phyloP scores from a whole-genome alignment of 108 stramenopile genomes.

The Epithemia pelagica region DNA sequence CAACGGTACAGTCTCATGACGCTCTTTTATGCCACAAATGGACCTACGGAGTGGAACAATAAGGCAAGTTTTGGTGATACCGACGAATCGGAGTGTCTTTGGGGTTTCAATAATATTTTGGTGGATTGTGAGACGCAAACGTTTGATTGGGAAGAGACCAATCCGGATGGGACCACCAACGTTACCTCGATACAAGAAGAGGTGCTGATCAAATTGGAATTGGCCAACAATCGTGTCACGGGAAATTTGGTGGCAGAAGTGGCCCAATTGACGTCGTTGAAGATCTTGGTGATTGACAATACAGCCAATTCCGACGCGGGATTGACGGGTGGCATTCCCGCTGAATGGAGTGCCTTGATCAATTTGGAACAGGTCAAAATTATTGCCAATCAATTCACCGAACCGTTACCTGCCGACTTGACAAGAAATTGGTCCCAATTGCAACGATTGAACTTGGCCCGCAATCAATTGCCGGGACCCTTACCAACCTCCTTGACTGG shows the following conservation, averaged over 20 bases:
- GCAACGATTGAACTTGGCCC: neutral
- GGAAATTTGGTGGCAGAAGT: neutral
- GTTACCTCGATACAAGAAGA: neutral
- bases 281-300: neutral
- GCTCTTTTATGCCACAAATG: neutral
- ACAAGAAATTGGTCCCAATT: neutral
- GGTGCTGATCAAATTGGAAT: neutral
- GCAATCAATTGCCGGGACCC: neutral
- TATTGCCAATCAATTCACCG: neutral
- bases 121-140: too few species aligned
- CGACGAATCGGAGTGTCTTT: neutral
- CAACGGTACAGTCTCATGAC: neutral
- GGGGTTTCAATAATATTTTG: constrained; percentile 16
- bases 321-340: neutral
- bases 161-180: neutral
- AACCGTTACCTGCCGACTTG: neutral
- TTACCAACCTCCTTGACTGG: neutral
- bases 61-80: neutral
- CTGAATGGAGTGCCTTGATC: neutral
- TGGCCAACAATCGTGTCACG: neutral
- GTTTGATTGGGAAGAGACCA: neutral
- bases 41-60: neutral
- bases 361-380: neutral
- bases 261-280: neutral
- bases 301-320: neutral